These are phyloP conservation scores for Telopea speciosissima DNA, from an alignment of 177 flowering plant genomes.

Conservation along the genomic window DNA sequence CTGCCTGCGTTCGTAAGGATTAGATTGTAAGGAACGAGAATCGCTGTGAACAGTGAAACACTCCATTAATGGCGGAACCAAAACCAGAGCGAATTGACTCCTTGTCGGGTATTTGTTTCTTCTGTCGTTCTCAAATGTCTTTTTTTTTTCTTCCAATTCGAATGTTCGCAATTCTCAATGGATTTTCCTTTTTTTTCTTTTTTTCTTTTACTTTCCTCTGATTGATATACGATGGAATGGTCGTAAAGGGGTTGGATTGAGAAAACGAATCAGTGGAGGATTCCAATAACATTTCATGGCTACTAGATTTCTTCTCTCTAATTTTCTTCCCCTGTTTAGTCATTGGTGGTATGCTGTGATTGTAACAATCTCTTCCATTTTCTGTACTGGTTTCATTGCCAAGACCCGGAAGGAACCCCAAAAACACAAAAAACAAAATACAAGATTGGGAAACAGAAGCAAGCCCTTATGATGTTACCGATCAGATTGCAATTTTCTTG, in stretches of 20 bases:
- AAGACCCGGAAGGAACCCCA: neutral
- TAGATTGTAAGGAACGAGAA: too few relatives aligned
- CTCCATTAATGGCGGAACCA: constrained; percentile 20
- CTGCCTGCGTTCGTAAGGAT: too few relatives aligned
- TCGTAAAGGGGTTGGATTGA: too few relatives aligned
- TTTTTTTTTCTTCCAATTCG: neutral
- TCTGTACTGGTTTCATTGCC: neutral
- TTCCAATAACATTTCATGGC: neutral
- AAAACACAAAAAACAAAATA: neutral
- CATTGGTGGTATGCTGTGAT: neutral
- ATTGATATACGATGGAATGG: too few relatives aligned
- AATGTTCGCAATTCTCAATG: neutral
- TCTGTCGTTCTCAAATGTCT: neutral
- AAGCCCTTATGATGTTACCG: too few relatives aligned
- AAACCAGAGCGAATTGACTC: constrained; percentile 13
- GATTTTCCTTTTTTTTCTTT: neutral
- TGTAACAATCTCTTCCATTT: neutral
- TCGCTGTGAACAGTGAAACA: too few relatives aligned
- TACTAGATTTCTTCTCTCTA: neutral
- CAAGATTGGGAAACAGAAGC: too few relatives aligned
- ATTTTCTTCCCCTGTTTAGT: neutral
- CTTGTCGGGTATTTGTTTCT: constrained; percentile 13
- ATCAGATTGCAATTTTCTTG: too few relatives aligned
- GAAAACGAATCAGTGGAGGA: too few relatives aligned
- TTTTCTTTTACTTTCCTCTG: neutral